Evolutionary conservation across 768 basidiomycete genomes (phyloP).

Genomic region (Leucogyrophana mollusca): DNA sequence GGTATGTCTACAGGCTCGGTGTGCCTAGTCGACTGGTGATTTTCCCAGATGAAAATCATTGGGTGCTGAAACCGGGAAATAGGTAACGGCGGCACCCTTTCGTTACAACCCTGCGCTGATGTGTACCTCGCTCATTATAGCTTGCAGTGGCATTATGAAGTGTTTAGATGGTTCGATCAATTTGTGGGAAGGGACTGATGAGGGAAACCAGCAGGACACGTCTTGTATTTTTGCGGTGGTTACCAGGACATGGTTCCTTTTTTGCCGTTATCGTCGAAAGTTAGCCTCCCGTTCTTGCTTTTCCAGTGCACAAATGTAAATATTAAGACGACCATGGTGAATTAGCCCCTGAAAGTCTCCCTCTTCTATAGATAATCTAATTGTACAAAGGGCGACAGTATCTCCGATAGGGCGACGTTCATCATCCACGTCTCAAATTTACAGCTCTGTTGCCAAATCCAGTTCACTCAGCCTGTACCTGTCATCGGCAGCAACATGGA

Average conservation of each 20-base stretch:
- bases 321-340: too few species aligned
- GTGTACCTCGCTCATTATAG: constrained; percentile 31
- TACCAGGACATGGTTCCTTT: too few species aligned
- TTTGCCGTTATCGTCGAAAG: too few species aligned
- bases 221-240: too few species aligned
- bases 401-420: too few species aligned
- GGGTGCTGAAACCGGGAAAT: constrained; percentile 57
- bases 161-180: constrained; percentile 79
- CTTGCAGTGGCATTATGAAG: constrained; percentile 88
- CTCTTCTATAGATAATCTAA: too few species aligned
- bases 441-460: background rate
- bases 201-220: too few species aligned
- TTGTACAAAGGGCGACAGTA: too few species aligned
- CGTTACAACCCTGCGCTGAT: background rate
- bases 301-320: too few species aligned
- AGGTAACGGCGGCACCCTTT: background rate
- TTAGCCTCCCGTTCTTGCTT: too few species aligned
- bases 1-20: constrained; percentile 41
- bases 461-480: constrained; percentile 26
- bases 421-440: too few species aligned
- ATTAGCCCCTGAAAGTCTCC: too few species aligned
- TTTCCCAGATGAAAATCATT: constrained; percentile 85
- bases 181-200: constrained; percentile 42
- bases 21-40: constrained; percentile 69
- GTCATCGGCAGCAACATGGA: constrained; percentile 20